Base-by-base conservation (phyloP, 1,139 yeast genomes). In the Suhomyces taliae region DNA sequence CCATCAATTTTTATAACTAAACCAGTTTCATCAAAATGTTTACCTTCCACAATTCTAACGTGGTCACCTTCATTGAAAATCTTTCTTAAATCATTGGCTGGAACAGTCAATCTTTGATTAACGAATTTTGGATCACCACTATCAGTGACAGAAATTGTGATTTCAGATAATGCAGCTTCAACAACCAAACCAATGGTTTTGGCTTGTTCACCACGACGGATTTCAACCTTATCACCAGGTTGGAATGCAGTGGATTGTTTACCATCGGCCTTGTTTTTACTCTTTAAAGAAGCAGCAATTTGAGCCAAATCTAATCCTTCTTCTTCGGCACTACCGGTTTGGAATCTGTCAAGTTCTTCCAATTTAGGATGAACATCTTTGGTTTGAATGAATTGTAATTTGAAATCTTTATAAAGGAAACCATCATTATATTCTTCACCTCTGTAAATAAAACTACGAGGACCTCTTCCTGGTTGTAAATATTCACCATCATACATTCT, bases 351-450 rank as follows among this genome's bases (percentile, higher is more conserved):
- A 57, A 95, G 76, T 66, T 93, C 99, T 58, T 89, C 96, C 57
- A 95, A 80, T 6, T 85, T 78, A 26, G 99, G 99, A 55, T 85
- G 85, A 29, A 93, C 93, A 60, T 85, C 85, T 54, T 89, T 89
- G 3, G 96, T 86, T 53, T 85, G 89, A 53, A 93, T 76, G 62
- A 80, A 87, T 52, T 87, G 90, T 44, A 93, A 78, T 63, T 88
- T 89, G 72, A 89, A 89, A 60, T 90, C 95, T 61, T 93, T 93
- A 67, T 73, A 83, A 43, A 93, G 74, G 66, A 84, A 93, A 14
- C 99, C 99, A 59, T 90, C 93, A 42, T 78, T 82, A 67, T 90
- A 93, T 59, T 90, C 97, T 51, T 93, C 99, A 51, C 89, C 90
- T 59, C 82, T 80, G 68, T 91, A 93, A 33, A 84, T 70, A 64